Evolutionary conservation across 768 basidiomycete species (phyloP).

Genomic region (Neoboletus brunneissimus): DNA sequence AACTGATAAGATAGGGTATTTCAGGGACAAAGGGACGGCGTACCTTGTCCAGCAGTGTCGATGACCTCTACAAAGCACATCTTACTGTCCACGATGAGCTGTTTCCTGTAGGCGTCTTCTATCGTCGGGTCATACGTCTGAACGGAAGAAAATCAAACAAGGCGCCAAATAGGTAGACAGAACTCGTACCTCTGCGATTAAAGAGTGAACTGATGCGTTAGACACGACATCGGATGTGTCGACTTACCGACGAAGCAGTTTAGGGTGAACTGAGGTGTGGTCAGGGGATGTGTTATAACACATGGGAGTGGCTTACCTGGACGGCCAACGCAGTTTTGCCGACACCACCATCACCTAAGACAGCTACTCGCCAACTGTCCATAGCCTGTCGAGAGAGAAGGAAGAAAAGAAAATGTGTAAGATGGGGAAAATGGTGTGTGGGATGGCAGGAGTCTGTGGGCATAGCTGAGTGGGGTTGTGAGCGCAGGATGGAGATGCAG

Average conservation of each 20-base stretch:
- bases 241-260: conserved; percentile 92
- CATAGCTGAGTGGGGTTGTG: conserved; percentile 15
- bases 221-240: conserved; percentile 2
- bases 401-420: conserved; percentile 19
- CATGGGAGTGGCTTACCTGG: conserved; percentile 55
- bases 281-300: conserved; percentile 7
- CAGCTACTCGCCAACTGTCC: conserved; percentile 95
- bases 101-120: conserved; percentile 96
- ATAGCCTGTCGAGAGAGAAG: conserved; percentile 44
- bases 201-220: conserved; percentile 14
- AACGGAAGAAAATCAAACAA: conserved; percentile 8
- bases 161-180: conserved; percentile 3
- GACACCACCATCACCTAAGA: conserved; percentile 95
- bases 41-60: conserved; percentile 97
- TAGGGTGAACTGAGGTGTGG: conserved; percentile 77
- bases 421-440: conserved; percentile 30
- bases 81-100: conserved; percentile 89
- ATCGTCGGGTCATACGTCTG: conserved; percentile 98
- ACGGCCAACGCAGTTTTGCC: conserved; percentile 96
- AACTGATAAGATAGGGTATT: conserved; percentile 18
- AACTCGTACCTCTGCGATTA: conserved; percentile 50
- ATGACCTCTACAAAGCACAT: conserved; percentile 97
- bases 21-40: conserved; percentile 23
- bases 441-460: conserved; percentile 16
- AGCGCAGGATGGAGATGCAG: conserved; percentile 23